Conservation (phyloP, 179 eudicot genomes). For the Spinacia oleracea region DNA sequence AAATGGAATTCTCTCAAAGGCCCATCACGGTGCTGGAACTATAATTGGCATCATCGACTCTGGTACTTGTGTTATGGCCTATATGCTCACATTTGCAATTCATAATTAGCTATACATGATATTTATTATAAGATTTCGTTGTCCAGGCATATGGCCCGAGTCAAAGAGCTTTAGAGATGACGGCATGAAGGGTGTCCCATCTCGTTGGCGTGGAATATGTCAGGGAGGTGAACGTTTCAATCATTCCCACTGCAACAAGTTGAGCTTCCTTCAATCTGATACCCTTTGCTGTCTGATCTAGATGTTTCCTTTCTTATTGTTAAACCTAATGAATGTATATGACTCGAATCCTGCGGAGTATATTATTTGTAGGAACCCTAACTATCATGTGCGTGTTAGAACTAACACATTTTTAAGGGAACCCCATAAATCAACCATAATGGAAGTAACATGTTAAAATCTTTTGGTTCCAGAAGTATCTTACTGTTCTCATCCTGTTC, state of each 20-base stretch:
- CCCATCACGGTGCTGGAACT: conserved; percentile 23
- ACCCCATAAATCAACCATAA: too few species aligned
- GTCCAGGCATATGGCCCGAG: conserved; percentile 30
- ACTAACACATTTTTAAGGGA: too few species aligned
- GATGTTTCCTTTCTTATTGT: not conserved
- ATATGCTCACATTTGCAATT: not conserved
- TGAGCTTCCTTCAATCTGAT: conserved; percentile 13
- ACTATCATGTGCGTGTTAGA: too few species aligned
- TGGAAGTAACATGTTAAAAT: too few species aligned
- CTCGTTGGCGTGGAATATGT: conserved; percentile 52
- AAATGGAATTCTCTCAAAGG: conserved; percentile 22
- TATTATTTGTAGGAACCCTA: too few species aligned
- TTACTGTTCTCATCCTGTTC: too few species aligned
- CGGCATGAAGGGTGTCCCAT: conserved; percentile 16
- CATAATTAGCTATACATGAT: not conserved
- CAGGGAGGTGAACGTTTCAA: conserved; percentile 44
- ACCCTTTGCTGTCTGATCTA: not conserved
- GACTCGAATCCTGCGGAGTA: too few species aligned
- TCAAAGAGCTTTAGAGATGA: conserved; percentile 29
- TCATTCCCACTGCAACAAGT: conserved; percentile 43
- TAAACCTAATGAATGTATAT: not conserved
- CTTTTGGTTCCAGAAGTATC: too few species aligned
- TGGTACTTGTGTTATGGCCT: conserved; percentile 13
- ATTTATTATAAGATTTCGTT: not conserved
- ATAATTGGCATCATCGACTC: conserved; percentile 28